Conservation (phyloP, 2,329 filamentous ascomycete genomes). For the Alternaria tenuissima region DNA sequence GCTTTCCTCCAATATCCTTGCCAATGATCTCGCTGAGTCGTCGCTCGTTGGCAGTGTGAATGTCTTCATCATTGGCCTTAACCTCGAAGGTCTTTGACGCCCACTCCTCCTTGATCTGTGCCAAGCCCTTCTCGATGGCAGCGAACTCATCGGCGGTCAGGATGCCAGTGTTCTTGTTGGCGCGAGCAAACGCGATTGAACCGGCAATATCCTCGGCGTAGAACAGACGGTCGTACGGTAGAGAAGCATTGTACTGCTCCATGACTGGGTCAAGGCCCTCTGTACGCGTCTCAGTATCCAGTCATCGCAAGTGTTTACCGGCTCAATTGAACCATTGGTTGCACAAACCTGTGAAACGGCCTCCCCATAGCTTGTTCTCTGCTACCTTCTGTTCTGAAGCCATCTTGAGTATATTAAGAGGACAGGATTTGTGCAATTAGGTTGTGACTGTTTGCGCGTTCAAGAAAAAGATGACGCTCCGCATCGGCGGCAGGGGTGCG, state of each 20-base stretch:
- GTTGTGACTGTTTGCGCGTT: constrained; percentile 34
- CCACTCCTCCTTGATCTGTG: constrained; percentile 63
- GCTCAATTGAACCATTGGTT: background rate
- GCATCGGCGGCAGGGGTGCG: constrained; percentile 35
- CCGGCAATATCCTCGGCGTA: constrained; percentile 83
- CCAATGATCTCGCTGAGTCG: constrained; percentile 80
- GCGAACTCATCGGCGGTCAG: constrained; percentile 76
- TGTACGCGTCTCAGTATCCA: constrained; percentile 45
- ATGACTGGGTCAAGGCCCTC: constrained; percentile 86
- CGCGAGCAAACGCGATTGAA: constrained; percentile 81
- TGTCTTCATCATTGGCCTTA: constrained; percentile 61
- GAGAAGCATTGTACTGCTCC: constrained; percentile 82
- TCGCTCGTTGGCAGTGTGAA: constrained; percentile 64
- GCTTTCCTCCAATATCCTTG: constrained; percentile 83
- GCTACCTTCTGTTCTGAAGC: constrained; percentile 47
- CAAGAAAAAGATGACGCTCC: constrained; percentile 36
- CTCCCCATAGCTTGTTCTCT: constrained; percentile 52
- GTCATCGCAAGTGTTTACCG: background rate
- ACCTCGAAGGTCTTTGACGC: constrained; percentile 56
- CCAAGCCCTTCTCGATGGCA: constrained; percentile 76
- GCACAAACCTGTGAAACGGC: constrained; percentile 36
- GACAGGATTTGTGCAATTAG: constrained; percentile 3
- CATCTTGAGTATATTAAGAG: constrained; percentile 29
- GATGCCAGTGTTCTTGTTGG: constrained; percentile 78
- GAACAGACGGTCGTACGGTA: constrained; percentile 79